These are phyloP conservation scores for Zychaea mexicana DNA, from an alignment of 371 early-diverging fungal genomes.

Conservation along the genomic window DNA sequence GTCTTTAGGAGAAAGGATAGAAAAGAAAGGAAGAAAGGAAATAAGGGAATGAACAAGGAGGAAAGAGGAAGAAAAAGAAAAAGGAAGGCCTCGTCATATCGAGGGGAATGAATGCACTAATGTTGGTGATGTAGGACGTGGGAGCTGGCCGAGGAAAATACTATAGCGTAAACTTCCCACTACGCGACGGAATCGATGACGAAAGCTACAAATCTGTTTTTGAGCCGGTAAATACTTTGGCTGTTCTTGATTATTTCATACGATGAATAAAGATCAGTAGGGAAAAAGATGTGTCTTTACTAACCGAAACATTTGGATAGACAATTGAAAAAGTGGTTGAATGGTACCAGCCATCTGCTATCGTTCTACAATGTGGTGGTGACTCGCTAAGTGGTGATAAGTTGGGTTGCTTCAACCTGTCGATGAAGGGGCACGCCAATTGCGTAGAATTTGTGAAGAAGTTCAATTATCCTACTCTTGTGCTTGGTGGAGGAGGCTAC, in stretches of 20 bases:
- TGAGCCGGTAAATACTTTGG: slow-evolving; percentile 75
- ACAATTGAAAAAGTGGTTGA: slow-evolving; percentile 72
- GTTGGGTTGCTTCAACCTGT: slow-evolving; percentile 93
- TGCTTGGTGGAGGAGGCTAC: slow-evolving; percentile 96
- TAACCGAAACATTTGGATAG: background rate
- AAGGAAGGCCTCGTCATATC: background rate
- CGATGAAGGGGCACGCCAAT: slow-evolving; percentile 87
- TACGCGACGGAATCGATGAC: slow-evolving; percentile 94
- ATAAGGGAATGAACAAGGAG: too few relatives aligned
- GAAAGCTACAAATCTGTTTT: slow-evolving; percentile 81
- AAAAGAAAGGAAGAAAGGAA: too few relatives aligned
- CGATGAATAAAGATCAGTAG: background rate
- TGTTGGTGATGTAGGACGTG: slow-evolving; percentile 78
- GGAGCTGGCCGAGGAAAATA: slow-evolving; percentile 80
- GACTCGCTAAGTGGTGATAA: slow-evolving; percentile 93
- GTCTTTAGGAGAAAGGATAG: too few relatives aligned
- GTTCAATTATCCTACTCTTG: slow-evolving; percentile 81
- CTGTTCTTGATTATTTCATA: too few relatives aligned
- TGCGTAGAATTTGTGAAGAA: slow-evolving; percentile 87
- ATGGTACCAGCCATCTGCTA: slow-evolving; percentile 79
- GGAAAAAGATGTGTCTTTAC: background rate
- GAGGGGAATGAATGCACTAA: too few relatives aligned
- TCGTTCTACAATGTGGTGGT: slow-evolving; percentile 95
- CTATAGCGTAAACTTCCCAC: slow-evolving; percentile 90
- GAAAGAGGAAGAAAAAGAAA: background rate